These are phyloP conservation scores for Zygoascus flipseniorum DNA, from an alignment of 805 yeast species.

Conservation along the genomic window DNA sequence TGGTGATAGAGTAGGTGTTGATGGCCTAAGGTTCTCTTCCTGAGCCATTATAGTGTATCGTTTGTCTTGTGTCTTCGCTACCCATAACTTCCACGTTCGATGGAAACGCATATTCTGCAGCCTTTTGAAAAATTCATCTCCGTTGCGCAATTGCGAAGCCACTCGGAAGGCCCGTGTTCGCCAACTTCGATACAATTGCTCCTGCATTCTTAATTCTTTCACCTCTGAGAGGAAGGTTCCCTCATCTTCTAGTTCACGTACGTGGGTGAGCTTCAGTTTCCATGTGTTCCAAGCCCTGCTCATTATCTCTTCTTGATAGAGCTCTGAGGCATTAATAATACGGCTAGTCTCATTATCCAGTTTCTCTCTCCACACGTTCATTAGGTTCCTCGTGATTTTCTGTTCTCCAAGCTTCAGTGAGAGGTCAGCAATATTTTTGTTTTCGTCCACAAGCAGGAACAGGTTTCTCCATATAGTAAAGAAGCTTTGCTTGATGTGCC, in stretches of 20 bases:
- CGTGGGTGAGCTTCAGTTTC: not conserved
- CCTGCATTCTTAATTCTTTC: conserved; percentile 6
- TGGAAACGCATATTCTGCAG: conserved; percentile 8
- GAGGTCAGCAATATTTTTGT: not conserved
- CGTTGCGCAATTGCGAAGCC: conserved; percentile 13
- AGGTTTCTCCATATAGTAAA: conserved; percentile 7
- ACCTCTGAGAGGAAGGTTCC: conserved; percentile 8
- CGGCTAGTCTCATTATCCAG: not conserved
- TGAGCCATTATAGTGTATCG: not conserved
- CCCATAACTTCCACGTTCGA: conserved; percentile 16
- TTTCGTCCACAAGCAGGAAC: not conserved
- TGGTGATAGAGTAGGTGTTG: not conserved
- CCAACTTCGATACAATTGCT: conserved; percentile 16
- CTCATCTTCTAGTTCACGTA: conserved; percentile 6
- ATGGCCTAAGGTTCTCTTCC: not conserved
- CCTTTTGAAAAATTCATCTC: conserved; percentile 12
- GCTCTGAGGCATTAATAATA: not conserved
- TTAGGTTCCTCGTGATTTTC: not conserved
- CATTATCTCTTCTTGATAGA: not conserved
- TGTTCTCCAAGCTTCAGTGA: not conserved
- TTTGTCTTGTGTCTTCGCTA: conserved; percentile 9
- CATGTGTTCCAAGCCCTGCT: not conserved
- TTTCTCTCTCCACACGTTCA: not conserved
- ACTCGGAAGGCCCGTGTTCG: conserved; percentile 13
- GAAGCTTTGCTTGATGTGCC: not conserved